Base-by-base conservation (phyloP, 257 asterid genomes). In the Verbena officinalis region DNA sequence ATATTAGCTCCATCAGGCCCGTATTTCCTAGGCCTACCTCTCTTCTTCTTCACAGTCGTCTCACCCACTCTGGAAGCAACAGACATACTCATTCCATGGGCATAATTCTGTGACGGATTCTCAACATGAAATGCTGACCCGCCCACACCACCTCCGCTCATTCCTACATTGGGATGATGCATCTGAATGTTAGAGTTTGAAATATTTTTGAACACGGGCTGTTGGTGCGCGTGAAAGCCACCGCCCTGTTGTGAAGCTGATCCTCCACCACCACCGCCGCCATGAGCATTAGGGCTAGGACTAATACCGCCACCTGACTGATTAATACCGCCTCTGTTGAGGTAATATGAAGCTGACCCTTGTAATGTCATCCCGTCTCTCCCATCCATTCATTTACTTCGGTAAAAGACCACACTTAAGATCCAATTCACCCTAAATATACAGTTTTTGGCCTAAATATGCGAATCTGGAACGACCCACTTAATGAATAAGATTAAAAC, bases 1-100 rank as follows among this genome's bases (percentile, higher is more conserved):
- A 78, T 78, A 49, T 80, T 84, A 52, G 91, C 81, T 56, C 95
- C 96, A 65, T 88, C 95, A 2, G 97, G 95, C 42, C 80, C 97
- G 64, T 93, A 93, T 46, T 93, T 93, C 69, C 98, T 81, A 2
- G 98, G 98, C 75, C 98, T 78, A n/a, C 98, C 98, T 75, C 98
- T 82, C 81, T 93, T 93, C 78, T 87, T 92, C 84, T 87, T 93
- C 73, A 74, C 90, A 1, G 80, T 69, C 63, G 33, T 27, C 33
- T 27, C 33, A 27, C 33, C 5, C 33, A 27, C 33, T 2, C 33
- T 27, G 2, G 33, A 56, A 22, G 82, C 44, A 51, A 69, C 51
- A 43, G 55, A 15, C 65, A 70, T 51, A 72, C 60, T 67, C 45
- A 42, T 71, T 3, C 73, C 81, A 69, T 55, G 81, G 72, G 65